Conservation (phyloP, 164 flowering plant genomes). For the Vitis labrusca region DNA sequence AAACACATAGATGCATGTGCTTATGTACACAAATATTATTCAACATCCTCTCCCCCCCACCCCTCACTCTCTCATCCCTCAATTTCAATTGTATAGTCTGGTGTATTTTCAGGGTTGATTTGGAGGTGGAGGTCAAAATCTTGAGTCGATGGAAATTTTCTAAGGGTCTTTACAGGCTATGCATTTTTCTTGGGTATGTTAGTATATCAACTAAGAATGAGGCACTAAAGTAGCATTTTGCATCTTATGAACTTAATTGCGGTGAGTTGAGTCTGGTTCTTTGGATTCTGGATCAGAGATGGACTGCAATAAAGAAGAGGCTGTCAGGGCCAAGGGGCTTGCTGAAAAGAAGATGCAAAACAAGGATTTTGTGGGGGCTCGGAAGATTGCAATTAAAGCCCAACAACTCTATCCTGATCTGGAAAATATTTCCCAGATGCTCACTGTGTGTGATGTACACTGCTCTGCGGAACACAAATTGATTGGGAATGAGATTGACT, state of each 20-base stretch:
- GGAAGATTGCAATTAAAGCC: slow-evolving; percentile 55
- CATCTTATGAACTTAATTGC: neutral
- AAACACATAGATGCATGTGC: too few species aligned
- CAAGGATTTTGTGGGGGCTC: slow-evolving; percentile 74
- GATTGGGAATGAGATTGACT: slow-evolving; percentile 56
- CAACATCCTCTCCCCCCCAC: too few species aligned
- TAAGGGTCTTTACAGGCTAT: neutral
- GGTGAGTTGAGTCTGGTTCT: slow-evolving; percentile 1
- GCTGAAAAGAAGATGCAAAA: slow-evolving; percentile 67
- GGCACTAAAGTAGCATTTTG: too few species aligned
- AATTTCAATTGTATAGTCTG: too few species aligned
- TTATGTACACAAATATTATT: too few species aligned
- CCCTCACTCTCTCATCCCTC: too few species aligned
- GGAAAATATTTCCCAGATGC: slow-evolving; percentile 63
- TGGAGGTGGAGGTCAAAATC: too few species aligned
- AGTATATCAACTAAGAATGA: too few species aligned
- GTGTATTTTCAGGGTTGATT: too few species aligned
- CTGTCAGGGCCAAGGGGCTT: slow-evolving; percentile 63
- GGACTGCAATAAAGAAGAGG: slow-evolving; percentile 95
- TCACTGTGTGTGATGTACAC: slow-evolving; percentile 78
- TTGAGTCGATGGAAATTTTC: too few species aligned
- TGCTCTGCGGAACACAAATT: slow-evolving; percentile 57
- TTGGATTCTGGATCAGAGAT: slow-evolving; percentile 24
- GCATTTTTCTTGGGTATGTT: neutral
- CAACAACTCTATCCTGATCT: slow-evolving; percentile 60